Evolutionary conservation across 2,329 filamentous ascomycete genomes (phyloP).

Genomic region (Trichoderma gracile): DNA sequence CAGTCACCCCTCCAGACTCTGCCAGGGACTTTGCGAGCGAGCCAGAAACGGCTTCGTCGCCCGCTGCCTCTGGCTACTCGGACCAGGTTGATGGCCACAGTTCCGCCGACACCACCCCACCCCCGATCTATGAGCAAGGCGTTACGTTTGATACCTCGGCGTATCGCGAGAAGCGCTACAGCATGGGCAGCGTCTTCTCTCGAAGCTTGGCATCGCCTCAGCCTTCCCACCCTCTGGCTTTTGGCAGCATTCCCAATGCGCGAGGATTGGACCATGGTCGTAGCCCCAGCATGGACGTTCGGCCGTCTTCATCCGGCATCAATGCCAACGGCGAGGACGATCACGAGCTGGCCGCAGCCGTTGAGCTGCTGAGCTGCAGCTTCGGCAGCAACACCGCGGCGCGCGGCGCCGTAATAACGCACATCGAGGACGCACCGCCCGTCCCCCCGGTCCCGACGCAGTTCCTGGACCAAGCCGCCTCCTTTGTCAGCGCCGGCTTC

Average conservation of each 20-base stretch:
- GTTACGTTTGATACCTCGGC: conserved; percentile 54
- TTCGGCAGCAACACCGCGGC: conserved; percentile 75
- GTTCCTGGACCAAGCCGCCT: conserved; percentile 64
- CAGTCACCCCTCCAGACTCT: conserved; percentile 63
- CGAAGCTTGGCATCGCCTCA: conserved; percentile 82
- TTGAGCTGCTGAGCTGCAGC: conserved; percentile 87
- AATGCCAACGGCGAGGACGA: conserved; percentile 78
- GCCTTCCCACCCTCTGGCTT: conserved; percentile 57
- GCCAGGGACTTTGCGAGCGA: conserved; percentile 74
- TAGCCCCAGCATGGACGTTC: conserved; percentile 72
- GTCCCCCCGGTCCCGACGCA: conserved; percentile 84
- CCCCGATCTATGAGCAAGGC: conserved; percentile 68
- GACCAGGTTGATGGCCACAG: conserved; percentile 76
- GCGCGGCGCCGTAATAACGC: conserved; percentile 59
- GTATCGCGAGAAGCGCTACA: conserved; percentile 61
- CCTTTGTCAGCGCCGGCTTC: conserved; percentile 61
- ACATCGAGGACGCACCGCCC: conserved; percentile 75
- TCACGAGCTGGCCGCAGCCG: conserved; percentile 82
- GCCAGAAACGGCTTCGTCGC: conserved; percentile 79
- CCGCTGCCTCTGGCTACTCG: conserved; percentile 77
- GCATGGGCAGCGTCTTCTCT: conserved; percentile 61
- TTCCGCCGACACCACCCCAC: conserved; percentile 90
- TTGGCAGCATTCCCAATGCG: conserved; percentile 49
- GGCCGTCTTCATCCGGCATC: conserved; percentile 77
- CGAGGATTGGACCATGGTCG: conserved; percentile 62